phyloP scores from a whole-genome alignment of 1,284 basidiomycete genomes.

The Pseudozyma tsukubaensis region DNA sequence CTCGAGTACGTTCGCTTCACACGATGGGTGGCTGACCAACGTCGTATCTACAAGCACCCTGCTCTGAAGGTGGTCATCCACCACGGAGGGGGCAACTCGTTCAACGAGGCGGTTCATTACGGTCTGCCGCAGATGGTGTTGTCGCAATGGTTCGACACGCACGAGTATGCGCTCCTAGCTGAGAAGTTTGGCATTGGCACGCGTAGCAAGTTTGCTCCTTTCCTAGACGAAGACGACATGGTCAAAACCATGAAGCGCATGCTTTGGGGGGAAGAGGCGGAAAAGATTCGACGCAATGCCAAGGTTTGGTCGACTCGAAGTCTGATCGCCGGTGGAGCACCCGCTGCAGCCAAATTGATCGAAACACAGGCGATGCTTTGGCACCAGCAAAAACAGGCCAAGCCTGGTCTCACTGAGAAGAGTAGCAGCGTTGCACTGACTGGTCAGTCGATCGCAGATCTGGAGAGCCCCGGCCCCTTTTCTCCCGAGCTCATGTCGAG shows the following conservation, averaged over 20 bases:
- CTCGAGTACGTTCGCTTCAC: constrained; percentile 55
- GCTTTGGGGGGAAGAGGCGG: constrained; percentile 34
- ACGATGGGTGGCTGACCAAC: constrained; percentile 52
- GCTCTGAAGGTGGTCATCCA: constrained; percentile 56
- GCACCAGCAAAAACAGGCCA: constrained; percentile 25
- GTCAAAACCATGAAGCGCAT: constrained; percentile 42
- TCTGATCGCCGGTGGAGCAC: constrained; percentile 51
- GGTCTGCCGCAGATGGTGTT: constrained; percentile 62
- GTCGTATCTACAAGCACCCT: constrained; percentile 57
- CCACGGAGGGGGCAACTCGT: constrained; percentile 65
- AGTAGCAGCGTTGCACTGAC: background rate
- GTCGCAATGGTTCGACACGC: constrained; percentile 62
- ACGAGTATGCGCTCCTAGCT: constrained; percentile 53
- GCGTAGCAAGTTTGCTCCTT: constrained; percentile 47
- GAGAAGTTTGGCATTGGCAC: constrained; percentile 50
- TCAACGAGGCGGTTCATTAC: constrained; percentile 63
- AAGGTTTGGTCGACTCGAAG: constrained; percentile 47
- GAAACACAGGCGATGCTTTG: constrained; percentile 39
- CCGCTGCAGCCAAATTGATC: constrained; percentile 48
- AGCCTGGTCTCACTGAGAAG: background rate
- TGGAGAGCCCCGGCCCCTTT: constrained; percentile 7
- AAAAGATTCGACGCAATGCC: constrained; percentile 38
- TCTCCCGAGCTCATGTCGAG: constrained; percentile 10
- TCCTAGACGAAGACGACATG: constrained; percentile 47
- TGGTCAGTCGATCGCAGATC: background rate